Conservation (phyloP, 23 red algal species). For the Gracilaria domingensis region DNA sequence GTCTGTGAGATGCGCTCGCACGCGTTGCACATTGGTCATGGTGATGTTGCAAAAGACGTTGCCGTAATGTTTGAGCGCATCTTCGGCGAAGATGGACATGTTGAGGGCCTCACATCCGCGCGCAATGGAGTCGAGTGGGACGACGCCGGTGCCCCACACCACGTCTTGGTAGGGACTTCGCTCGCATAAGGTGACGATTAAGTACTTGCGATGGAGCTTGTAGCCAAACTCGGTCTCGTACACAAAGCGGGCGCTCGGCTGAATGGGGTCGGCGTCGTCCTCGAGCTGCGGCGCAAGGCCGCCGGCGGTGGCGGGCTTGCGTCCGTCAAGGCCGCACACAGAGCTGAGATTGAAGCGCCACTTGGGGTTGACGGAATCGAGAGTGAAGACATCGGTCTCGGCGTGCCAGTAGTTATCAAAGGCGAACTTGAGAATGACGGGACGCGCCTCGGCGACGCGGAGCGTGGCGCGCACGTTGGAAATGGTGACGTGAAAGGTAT, state of each 20-base stretch:
- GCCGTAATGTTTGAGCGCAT: constrained; percentile 39
- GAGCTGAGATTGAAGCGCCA: constrained; percentile 48
- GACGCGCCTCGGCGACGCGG: constrained; percentile 47
- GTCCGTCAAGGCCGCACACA: constrained; percentile 43
- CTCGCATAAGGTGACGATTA: constrained; percentile 54
- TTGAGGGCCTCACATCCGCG: constrained; percentile 35
- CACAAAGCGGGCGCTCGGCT: constrained; percentile 15
- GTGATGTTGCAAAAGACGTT: constrained; percentile 50
- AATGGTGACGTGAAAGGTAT: constrained; percentile 60
- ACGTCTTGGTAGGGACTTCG: constrained; percentile 56
- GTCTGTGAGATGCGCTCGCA: constrained; percentile 59
- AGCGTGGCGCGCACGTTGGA: constrained; percentile 47
- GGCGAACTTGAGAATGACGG: constrained; percentile 58
- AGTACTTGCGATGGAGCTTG: constrained; percentile 63
- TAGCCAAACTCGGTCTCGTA: constrained; percentile 63
- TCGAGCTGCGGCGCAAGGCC: not conserved
- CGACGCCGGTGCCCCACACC: constrained; percentile 37
- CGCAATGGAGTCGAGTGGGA: constrained; percentile 54
- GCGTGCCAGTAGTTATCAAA: constrained; percentile 72
- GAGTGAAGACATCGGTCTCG: constrained; percentile 51
- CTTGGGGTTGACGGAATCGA: constrained; percentile 13
- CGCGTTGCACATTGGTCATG: constrained; percentile 52
- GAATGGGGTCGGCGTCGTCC: not conserved
- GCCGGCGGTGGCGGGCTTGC: constrained; percentile 25
- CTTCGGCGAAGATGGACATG: constrained; percentile 54